Evolutionary conservation across 2,329 filamentous ascomycete genomes (phyloP), one percentile per base, ranked within the genome.

Genomic region (Pyricularia sp.): DNA sequence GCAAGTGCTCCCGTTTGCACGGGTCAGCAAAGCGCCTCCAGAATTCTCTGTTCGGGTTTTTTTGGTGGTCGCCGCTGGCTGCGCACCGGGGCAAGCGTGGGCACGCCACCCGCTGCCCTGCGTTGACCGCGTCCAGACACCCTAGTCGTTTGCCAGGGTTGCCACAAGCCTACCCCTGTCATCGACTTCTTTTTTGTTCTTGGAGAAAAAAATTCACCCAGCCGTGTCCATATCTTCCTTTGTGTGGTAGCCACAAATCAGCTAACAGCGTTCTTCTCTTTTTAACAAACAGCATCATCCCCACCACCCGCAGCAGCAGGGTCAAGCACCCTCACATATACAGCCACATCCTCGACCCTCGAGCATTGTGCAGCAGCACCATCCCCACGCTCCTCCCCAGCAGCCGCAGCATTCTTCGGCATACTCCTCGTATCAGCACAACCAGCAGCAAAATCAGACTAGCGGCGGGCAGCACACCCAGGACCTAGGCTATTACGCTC

Each of bases 401-500:
- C 86, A 86, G 71, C 80, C 83, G 69, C 84, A 89, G 71, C 89
- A 91, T 72, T 85, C 87, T 66, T 85, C 86, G 73, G 85, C 87
- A 71, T 93, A 93, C 81, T 85, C 90, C 72, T 87, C 95, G 80
- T 87, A 90, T 72, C 85, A 88, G 72, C 66, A 64, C 7, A 58
- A 63, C 30, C 58, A 64, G 58, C 95, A 95, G 80, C 87, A 90
- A 72, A 84, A 85, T 72, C 88, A 90, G 77, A 83, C 86, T 28
- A 82, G 84, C 69, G 86, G 82, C 75, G 84, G 85, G 64, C 89
- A 90, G 75, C 84, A 85, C 76, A 80, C 85, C 66, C 87, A 88
- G 75, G 91, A 96, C 73, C 81, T 91, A 68, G 85, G 88, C 74
- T 97, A 94, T 80, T 88, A 91, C 76, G 87, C 90, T 70, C 92